Percentiles rank a stretch among this genome's conserved stretches.
phyloP scores from a whole-genome alignment of 1,284 basidiomycete genomes.

The Ustilago tritici region DNA sequence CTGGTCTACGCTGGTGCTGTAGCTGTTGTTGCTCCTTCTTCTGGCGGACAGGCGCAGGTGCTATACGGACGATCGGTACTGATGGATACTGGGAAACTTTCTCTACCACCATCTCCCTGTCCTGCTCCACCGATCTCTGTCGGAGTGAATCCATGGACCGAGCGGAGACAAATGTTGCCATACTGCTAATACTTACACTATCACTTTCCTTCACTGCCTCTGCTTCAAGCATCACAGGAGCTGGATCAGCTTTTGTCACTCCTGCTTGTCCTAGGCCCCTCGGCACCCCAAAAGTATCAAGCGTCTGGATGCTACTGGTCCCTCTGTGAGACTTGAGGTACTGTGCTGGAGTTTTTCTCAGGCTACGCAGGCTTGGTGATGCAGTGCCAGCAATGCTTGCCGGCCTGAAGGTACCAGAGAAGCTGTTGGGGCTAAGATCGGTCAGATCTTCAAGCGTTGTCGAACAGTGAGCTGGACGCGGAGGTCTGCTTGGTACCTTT shows the following conservation, averaged over 20 bases:
- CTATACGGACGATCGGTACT: too few species aligned
- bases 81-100: too few species aligned
- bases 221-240: background rate
- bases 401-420: background rate
- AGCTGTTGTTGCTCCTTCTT: background rate
- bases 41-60: too few species aligned
- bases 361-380: background rate
- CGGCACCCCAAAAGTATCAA: background rate
- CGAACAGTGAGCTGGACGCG: constrained; percentile 18
- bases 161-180: background rate
- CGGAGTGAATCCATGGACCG: background rate
- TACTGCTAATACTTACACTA: background rate
- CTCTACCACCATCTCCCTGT: too few species aligned
- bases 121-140: background rate
- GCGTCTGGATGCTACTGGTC: background rate
- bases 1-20: background rate
- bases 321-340: constrained; percentile 10
- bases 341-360: constrained; percentile 19
- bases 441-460: constrained; percentile 14
- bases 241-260: constrained; percentile 5
- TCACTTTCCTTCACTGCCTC: background rate
- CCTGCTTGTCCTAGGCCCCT: background rate
- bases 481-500: constrained; percentile 6
- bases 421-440: background rate
- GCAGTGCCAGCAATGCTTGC: background rate